Conservation (phyloP, 805 yeast species). For the Yarrowia sp. region DNA sequence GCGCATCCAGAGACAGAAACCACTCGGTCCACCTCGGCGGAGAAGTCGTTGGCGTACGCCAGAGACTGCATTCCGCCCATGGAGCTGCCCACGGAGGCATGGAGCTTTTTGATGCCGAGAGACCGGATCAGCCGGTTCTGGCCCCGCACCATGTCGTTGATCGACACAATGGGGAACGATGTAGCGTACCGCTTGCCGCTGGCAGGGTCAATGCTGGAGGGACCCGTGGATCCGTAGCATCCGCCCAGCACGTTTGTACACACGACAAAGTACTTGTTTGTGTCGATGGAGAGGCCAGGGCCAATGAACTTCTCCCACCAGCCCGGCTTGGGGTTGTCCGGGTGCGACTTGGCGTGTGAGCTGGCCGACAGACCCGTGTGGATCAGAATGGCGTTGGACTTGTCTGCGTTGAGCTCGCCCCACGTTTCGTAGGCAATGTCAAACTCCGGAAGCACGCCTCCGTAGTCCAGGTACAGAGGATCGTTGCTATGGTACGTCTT, state of each 20-base stretch:
- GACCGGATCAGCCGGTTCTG: constrained; percentile 67
- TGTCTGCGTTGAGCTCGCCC: constrained; percentile 67
- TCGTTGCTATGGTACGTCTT: constrained; percentile 52
- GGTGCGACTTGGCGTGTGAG: constrained; percentile 85
- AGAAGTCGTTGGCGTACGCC: constrained; percentile 81
- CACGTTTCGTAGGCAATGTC: constrained; percentile 91
- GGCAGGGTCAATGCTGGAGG: constrained; percentile 74
- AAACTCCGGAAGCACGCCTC: constrained; percentile 70
- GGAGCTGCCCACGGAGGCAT: constrained; percentile 84
- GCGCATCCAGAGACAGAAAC: constrained; percentile 91
- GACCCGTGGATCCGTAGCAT: constrained; percentile 94
- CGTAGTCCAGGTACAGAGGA: constrained; percentile 75
- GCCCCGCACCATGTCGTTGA: constrained; percentile 89
- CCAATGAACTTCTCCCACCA: constrained; percentile 98
- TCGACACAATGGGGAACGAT: constrained; percentile 78
- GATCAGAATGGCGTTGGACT: constrained; percentile 69
- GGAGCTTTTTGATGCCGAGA: constrained; percentile 60
- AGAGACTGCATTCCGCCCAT: constrained; percentile 99
- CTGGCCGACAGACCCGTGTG: constrained; percentile 94
- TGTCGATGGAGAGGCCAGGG: constrained; percentile 72
- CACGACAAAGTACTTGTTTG: constrained; percentile 73
- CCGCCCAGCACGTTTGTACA: constrained; percentile 94
- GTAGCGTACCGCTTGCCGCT: constrained; percentile 72
- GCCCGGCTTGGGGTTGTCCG: constrained; percentile 65
- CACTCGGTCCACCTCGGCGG: constrained; percentile 68